Evolutionary conservation across 495 filamentous ascomycete species (phyloP).

Genomic region (Apodospora peruviana): DNA sequence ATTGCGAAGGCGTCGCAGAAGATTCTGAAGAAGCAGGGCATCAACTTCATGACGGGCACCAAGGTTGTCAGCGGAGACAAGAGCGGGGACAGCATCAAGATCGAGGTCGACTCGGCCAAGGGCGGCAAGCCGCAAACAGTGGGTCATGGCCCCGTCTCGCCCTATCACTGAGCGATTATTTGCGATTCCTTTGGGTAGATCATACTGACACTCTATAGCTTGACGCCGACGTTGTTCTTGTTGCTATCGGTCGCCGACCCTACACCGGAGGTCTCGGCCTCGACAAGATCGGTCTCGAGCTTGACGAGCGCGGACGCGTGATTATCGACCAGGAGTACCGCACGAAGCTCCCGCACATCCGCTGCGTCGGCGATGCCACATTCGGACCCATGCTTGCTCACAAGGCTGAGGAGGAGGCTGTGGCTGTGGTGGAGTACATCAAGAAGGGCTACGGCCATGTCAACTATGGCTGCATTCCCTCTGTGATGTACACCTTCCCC

Average conservation of each 20-base stretch:
- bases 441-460: constrained; percentile 96
- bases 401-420: constrained; percentile 98
- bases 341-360: constrained; percentile 94
- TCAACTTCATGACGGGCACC: constrained; percentile 96
- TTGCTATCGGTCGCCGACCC: constrained; percentile 91
- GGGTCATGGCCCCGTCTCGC: too few relatives aligned
- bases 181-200: too few relatives aligned
- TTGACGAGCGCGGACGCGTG: constrained; percentile 87
- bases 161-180: too few relatives aligned
- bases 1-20: constrained; percentile 90
- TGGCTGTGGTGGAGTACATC: constrained; percentile 92
- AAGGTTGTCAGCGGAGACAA: constrained; percentile 87
- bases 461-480: constrained; percentile 97
- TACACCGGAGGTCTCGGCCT: constrained; percentile 88
- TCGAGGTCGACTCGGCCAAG: constrained; percentile 88
- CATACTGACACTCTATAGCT: too few relatives aligned
- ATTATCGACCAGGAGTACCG: constrained; percentile 98
- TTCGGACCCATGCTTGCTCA: constrained; percentile 99
- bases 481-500: constrained; percentile 98
- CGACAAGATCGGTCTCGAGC: constrained; percentile 91
- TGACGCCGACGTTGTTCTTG: constrained; percentile 92
- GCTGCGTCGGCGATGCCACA: constrained; percentile 91
- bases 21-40: constrained; percentile 91
- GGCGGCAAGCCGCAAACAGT: constrained; percentile 90
- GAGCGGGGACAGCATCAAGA: constrained; percentile 65